Evolutionary conservation across 208 protist species (phyloP), one percentile per base, ranked within the genome.

Genomic region (Acanthamoeba castellanii): DNA sequence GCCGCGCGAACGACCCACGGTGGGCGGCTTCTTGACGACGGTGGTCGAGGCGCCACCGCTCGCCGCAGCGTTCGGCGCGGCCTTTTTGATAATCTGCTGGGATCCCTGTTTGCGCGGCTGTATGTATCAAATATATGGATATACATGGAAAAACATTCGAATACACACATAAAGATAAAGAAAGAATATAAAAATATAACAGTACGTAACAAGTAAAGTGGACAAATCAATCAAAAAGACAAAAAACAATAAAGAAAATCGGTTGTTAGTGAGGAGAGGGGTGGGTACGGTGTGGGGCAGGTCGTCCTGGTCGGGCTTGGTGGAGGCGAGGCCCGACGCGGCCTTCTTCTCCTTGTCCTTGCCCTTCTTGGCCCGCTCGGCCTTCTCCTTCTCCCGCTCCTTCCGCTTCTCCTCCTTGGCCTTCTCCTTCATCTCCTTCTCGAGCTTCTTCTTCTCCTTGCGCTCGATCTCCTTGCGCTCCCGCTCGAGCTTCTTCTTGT

Each of bases 371-470:
- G 68, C 68, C 68, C 32, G 27, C 68, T 74, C 68, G 30, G 68
- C 68, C 68, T 74, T 74, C 20, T 74, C 68, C 68, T 42, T 74
- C 32, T 74, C 68, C n/a, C 20, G 7, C 68, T 74, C 68, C 32
- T 74, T 74, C 68, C 16, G 32, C 32, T 74, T 81, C 72, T 81
- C 72, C 42, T 81, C 72, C 72, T 81, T 81, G 72, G 72, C 72
- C 72, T 81, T 81, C 72, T 81, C 72, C 37, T 81, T 81, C 14
- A 47, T 3, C 72, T 81, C 72, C 72, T 81, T 81, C 72, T 81
- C 72, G 34, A 50, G n/a, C 34, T 42, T 47, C 72, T 81, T 81
- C 72, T 81, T 81, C 30, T 81, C 72, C 72, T 81, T 81, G 13
- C 42, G 30, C 72, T 81, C 37, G 72, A n/a, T 81, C 37, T 81